Evolutionary conservation across 345 rosid genomes (phyloP), one percentile per base, ranked within the genome.

Genomic region (Euphorbia peplus): DNA sequence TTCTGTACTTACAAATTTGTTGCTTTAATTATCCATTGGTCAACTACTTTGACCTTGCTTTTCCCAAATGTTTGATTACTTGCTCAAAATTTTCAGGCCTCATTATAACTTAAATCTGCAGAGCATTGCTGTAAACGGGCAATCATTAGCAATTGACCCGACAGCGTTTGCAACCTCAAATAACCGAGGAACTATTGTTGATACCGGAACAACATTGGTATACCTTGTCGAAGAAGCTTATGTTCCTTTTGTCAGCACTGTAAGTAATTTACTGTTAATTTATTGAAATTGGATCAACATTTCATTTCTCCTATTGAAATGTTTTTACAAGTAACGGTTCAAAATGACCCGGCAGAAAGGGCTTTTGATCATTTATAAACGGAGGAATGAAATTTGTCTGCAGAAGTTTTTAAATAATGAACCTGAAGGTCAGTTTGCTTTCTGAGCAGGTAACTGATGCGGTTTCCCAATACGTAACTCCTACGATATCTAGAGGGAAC

Each of bases 131-230:
- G 96, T 95, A 35, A 84, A 80, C 66, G 91, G 96, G 9, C 90
- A 81, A 77, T 71, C 57, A 73, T 71, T 95, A 63, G 68, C 87
- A 0, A 86, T 92, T 68, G 88, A 92, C 73, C 78, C 89, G 0
- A 82, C 98, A 0, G 92, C 82, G 24, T 95, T 92, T 74, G 76
- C 90, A 57, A 83, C 99, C 30, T 83, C 96, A 66, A 82, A 55
- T 70, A 84, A 75, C 63, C 83, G 72, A 72, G 99, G 99, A 81
- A 92, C 99, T 28, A 95, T 95, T 69, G 68, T 95, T 28, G 99
- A 95, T 70, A 85, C 97, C n/a, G 99, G 99, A 53, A 95, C 99
- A 66, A 92, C 99, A 51, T 77, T 95, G 77, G 91, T 93, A 0
- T 95, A 95, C 86, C 92, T 95, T 47, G 86, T 90, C 15, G 93